Conservation (phyloP, 163 green algal genomes). For the Smithsoniella earleae region DNA sequence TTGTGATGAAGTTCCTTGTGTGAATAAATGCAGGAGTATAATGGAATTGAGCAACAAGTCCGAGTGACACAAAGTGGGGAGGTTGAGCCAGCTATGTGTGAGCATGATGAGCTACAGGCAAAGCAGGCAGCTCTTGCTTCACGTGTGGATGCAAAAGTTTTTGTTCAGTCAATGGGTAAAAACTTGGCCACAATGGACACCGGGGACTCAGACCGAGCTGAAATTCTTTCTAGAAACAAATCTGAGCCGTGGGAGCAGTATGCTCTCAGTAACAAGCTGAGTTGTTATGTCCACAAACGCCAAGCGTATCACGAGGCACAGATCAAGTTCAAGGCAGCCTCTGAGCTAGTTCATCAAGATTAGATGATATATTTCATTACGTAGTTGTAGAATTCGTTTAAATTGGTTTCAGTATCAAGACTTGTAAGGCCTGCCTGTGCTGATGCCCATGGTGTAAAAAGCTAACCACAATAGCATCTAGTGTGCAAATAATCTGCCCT, state of each 20-base stretch:
- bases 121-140: neutral
- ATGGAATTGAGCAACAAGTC: neutral
- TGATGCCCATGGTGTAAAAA: too few species aligned
- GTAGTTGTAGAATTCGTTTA: too few species aligned
- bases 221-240: conserved; percentile 1
- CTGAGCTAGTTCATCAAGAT: too few species aligned
- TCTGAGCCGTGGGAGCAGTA: neutral
- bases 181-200: neutral
- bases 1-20: too few species aligned
- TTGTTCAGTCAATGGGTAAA: neutral
- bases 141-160: neutral
- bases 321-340: conserved; percentile 2
- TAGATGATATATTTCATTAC: too few species aligned
- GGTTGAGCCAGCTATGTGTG: neutral
- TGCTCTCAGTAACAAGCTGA: neutral
- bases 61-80: conserved; percentile 2
- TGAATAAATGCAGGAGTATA: conserved; percentile 19
- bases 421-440: too few species aligned
- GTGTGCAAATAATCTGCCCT: too few species aligned
- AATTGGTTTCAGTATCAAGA: too few species aligned
- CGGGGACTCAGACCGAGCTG: neutral
- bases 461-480: too few species aligned
- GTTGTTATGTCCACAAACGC: neutral
- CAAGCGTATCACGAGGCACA: neutral
- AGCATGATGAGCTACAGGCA: conserved; percentile 12